Evolutionary conservation across 2,329 filamentous ascomycete genomes (phyloP), one percentile per base, ranked within the genome.

Genomic region (Monosporascus sp.): DNA sequence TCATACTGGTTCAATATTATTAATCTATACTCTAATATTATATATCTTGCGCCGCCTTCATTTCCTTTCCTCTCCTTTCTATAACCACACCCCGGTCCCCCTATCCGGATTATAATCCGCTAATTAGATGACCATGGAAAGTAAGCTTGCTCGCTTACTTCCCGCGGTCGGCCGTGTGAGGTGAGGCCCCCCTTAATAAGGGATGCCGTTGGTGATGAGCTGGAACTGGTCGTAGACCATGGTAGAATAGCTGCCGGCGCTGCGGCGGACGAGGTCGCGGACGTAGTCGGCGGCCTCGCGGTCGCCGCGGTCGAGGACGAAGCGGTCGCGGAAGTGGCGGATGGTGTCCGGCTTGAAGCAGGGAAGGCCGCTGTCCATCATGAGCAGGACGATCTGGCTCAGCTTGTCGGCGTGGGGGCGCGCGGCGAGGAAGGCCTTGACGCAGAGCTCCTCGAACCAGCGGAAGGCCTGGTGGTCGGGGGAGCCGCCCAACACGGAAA

Each of bases 151-250:
- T 35, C 31, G 31, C 31, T 14, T 35, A 11, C 5, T 5, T 14
- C 31, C 31, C 9, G 11, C 31, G 31, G 31, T 35, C 31, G 3
- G 31, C 9, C 31, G 11, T 5, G 31, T 3, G 38, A 20, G 38
- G 22, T 27, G n/a, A 25, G 22, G 3, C 17, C 17, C 17, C 45
- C 45, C 24, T 63, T 80, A 96, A 68, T 95, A 97, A 37, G 94
- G 94, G 70, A 99, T 99, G 6, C 93, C 94, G 68, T 99, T 97
- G 35, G 94, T 97, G 72, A 97, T 75, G 65, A 97, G 76, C 77
- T 99, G 94, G 79, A 97, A 99, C 70, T 96, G 90, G 74, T 99
- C 95, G 70, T 99, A 99, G 47, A 93, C 88, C 60, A 90, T 91
- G 1, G 94, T 99, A 52, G 88, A 92, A 68, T 94, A 89, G 73